Percentiles rank a stretch among this genome's conserved stretches.
Conservation (phyloP, 1,284 basidiomycete species). For the Ganoderma multipileum region DNA sequence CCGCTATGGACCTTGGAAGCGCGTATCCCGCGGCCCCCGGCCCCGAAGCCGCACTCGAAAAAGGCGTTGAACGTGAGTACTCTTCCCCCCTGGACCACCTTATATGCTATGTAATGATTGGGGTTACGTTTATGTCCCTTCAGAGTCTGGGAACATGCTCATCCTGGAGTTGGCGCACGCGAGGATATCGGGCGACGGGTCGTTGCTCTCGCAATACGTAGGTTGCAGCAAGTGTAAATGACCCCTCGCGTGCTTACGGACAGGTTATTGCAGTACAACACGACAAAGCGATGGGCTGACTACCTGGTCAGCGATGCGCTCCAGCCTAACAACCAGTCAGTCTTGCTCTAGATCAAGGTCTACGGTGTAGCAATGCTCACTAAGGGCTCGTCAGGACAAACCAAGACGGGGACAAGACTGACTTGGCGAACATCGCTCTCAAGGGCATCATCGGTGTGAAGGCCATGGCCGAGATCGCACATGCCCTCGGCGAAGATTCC, state of each 20-base stretch:
- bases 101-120: not conserved
- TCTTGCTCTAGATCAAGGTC: not conserved
- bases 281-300: slow-evolving; percentile 73
- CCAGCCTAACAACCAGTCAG: slow-evolving; percentile 57
- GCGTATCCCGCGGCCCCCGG: slow-evolving; percentile 16
- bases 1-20: slow-evolving; percentile 51
- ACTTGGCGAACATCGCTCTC: slow-evolving; percentile 81
- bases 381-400: slow-evolving; percentile 50
- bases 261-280: slow-evolving; percentile 45
- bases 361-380: not conserved
- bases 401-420: slow-evolving; percentile 50
- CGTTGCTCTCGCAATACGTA: slow-evolving; percentile 59
- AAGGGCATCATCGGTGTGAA: slow-evolving; percentile 75
- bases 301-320: slow-evolving; percentile 68
- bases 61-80: slow-evolving; percentile 23
- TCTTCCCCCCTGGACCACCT: not conserved
- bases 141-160: slow-evolving; percentile 78
- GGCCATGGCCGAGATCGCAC: slow-evolving; percentile 66
- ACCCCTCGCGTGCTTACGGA: too few relatives aligned
- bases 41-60: not conserved
- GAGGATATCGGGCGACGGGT: slow-evolving; percentile 60
- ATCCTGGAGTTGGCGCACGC: slow-evolving; percentile 74
- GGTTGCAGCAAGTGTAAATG: slow-evolving; percentile 20
- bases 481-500: slow-evolving; percentile 53
- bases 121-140: not conserved